Percentiles rank a stretch among this genome's conserved stretches.
phyloP scores from a whole-genome alignment of 2,329 filamentous ascomycete genomes.

The Aspergillus quadricinctus region DNA sequence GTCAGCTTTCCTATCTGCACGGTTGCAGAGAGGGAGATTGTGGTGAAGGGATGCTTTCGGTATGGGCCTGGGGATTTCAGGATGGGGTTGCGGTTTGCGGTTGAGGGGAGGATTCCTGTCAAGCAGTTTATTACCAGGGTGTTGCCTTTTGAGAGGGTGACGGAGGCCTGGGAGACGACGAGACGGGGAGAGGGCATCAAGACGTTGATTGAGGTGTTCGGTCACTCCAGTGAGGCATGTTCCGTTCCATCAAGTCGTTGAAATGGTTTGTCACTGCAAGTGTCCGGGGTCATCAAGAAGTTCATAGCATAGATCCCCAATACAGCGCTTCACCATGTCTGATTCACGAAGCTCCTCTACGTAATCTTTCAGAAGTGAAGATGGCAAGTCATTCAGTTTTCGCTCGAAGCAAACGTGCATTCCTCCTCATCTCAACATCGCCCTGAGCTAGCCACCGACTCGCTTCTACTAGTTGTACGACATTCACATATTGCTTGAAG shows the following conservation, averaged over 20 bases:
- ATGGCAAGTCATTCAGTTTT: background rate
- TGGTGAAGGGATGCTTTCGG: conserved; percentile 31
- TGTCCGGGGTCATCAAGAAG: no score
- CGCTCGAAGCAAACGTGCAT: background rate
- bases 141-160: conserved; percentile 26
- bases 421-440: conserved; percentile 48
- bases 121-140: conserved; percentile 26
- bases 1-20: conserved; percentile 34
- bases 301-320: no score
- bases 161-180: conserved; percentile 28
- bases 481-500: conserved; percentile 83
- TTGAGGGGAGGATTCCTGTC: conserved; percentile 21
- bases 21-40: conserved; percentile 32
- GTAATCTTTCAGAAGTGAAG: no score
- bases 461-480: conserved; percentile 85
- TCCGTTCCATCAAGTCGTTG: no score
- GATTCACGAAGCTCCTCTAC: no score
- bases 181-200: conserved; percentile 10
- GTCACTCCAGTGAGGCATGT: background rate
- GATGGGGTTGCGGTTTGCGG: conserved; percentile 37
- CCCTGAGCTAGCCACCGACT: conserved; percentile 84
- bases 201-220: conserved; percentile 8
- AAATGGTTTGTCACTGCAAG: no score
- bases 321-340: no score
- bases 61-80: conserved; percentile 32